Base-by-base conservation (phyloP, 2,329 filamentous ascomycete genomes). In the Colletotrichum tamarilloi region DNA sequence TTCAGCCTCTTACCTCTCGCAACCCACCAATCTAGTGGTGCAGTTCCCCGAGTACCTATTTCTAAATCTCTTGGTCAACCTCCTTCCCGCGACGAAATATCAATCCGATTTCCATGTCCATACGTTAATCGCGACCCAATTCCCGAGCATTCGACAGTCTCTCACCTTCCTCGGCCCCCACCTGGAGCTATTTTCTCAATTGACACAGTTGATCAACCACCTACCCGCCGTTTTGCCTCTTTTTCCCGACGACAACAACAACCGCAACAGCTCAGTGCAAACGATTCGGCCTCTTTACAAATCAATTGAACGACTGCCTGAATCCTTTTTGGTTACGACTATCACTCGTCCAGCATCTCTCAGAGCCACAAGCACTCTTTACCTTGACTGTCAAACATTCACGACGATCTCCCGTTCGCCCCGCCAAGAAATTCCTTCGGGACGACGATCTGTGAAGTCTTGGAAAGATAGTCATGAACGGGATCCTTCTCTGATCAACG, bases 311-410 rank as follows among this genome's bases (percentile, higher is more conserved):
- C 70, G 71, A 73, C 75, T 67, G 69, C 49, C 63, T 75, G 76
- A 78, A 74, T 55, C 32, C 35, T 77, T 82, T 81, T 80, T 79
- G 79, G 76, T 78, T 81, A 81, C 79, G 75, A 77, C 77, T 76
- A 76, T 79, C 72, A 75, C 74, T 73, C 73, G 73, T 72, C 75
- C 69, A 80, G 75, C 76, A 79, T 79, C 75, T 75, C 75, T 79
- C 79, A 49, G 42, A 56, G 55, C 28, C 68, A 65, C 52, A 66
- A 77, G 73, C 76, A 75, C 52, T 63, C 53, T 64, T 72, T 68
- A 74, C 42, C 63, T 14, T 46, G 53, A 52, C 19, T 24, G 38
- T 58, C 68, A 32, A 58, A 16, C 42, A 38, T 55, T 30, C 32
- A 26, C 62, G 52, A 42, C 68, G 32, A 55, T 35, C 22, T 28